Conservation (phyloP, 225 moss, liverwort and hornwort species). For the Asterella californica region DNA sequence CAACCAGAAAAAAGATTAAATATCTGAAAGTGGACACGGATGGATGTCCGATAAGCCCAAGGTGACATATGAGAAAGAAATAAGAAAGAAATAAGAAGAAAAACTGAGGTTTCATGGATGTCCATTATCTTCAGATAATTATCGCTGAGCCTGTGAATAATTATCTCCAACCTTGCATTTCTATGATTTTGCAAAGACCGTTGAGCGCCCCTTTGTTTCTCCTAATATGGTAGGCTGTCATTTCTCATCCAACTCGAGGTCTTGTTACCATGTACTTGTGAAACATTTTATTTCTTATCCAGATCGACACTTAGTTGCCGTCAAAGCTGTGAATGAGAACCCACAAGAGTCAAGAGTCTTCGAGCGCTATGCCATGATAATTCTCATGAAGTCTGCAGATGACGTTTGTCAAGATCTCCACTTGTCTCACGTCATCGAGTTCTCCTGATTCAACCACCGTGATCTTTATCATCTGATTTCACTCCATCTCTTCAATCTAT, state of each 20-base stretch:
- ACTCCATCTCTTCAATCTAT: too few species aligned
- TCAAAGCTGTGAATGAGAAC: too few species aligned
- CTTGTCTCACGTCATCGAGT: too few species aligned
- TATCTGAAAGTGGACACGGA: background rate
- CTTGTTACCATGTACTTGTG: slow-evolving; percentile 82
- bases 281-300: too few species aligned
- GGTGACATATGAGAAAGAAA: too few species aligned
- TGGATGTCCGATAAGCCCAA: background rate
- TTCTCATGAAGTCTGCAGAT: too few species aligned
- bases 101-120: background rate
- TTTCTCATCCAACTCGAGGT: slow-evolving; percentile 29
- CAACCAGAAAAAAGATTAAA: background rate
- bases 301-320: too few species aligned
- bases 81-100: background rate
- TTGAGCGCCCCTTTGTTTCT: slow-evolving; percentile 59
- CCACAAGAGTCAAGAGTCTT: too few species aligned
- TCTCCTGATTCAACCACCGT: too few species aligned
- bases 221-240: slow-evolving; percentile 2
- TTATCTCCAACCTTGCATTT: slow-evolving; percentile 83
- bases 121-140: slow-evolving; percentile 72
- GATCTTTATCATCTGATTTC: too few species aligned
- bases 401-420: too few species aligned
- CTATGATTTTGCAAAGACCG: slow-evolving; percentile 66
- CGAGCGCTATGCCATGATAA: too few species aligned
- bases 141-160: slow-evolving; percentile 84